phyloP scores from a whole-genome alignment of 768 basidiomycete genomes.

The Phaeotremella fagi region DNA sequence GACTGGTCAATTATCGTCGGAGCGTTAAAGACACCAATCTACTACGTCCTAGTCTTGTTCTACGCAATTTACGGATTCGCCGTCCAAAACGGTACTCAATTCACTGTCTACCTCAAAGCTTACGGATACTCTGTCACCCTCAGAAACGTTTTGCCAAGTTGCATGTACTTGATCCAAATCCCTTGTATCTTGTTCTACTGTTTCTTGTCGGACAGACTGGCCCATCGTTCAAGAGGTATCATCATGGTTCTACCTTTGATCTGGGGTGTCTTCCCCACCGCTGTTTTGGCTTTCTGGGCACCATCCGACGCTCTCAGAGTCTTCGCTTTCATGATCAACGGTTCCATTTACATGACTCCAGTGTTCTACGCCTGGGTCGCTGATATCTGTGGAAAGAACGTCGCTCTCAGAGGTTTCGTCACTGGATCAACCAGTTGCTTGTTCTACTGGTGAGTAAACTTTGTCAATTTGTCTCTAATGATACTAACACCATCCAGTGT shows the following conservation, averaged over 20 bases:
- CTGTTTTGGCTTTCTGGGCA: constrained; percentile 13
- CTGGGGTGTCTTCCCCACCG: constrained; percentile 22
- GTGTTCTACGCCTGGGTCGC: not conserved
- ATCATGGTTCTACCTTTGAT: constrained; percentile 10
- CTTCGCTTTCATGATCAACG: constrained; percentile 19
- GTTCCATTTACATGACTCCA: not conserved
- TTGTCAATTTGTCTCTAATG: too few species aligned
- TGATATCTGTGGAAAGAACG: constrained; percentile 9
- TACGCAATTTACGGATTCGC: constrained; percentile 4
- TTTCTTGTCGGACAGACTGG: constrained; percentile 13
- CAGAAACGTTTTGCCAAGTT: not conserved
- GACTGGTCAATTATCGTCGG: constrained; percentile 3
- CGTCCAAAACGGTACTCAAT: too few species aligned
- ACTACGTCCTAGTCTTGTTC: constrained; percentile 6
- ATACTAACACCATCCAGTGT: too few species aligned
- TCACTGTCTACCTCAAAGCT: constrained; percentile 12
- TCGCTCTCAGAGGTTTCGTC: constrained; percentile 15
- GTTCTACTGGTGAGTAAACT: too few species aligned
- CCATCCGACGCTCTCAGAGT: constrained; percentile 7
- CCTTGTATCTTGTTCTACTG: constrained; percentile 10
- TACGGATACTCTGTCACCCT: not conserved
- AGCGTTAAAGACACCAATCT: constrained; percentile 10
- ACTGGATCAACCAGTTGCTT: too few species aligned
- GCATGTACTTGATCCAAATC: constrained; percentile 16
- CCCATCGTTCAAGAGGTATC: not conserved